Percentiles rank a stretch among this genome's conserved stretches.
Conservation (phyloP, 768 basidiomycete genomes). For the Sutorius australiensis region DNA sequence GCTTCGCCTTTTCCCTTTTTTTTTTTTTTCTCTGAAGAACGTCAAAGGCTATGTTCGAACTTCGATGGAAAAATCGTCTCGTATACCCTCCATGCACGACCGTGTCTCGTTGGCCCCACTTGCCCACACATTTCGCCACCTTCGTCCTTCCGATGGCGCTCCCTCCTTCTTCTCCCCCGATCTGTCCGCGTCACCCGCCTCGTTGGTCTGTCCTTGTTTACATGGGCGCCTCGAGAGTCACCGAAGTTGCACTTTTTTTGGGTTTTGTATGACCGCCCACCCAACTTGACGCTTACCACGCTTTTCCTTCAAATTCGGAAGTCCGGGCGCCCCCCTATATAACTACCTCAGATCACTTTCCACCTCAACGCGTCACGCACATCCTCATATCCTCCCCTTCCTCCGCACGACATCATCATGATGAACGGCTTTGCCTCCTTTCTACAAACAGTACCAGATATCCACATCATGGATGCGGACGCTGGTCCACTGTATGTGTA, state of each 20-base stretch:
- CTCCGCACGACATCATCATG: background rate
- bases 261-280: background rate
- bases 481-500: constrained; percentile 11
- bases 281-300: constrained; percentile 12
- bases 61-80: constrained; percentile 10
- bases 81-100: background rate
- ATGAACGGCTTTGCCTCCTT: constrained; percentile 11
- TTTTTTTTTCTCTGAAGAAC: background rate
- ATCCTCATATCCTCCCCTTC: background rate
- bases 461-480: constrained; percentile 14
- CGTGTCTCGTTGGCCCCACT: background rate
- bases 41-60: constrained; percentile 5
- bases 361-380: constrained; percentile 8
- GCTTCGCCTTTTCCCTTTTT: background rate
- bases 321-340: constrained; percentile 15
- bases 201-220: background rate
- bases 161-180: background rate
- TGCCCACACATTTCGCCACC: background rate
- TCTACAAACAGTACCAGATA: constrained; percentile 13
- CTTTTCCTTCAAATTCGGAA: constrained; percentile 4
- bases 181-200: constrained; percentile 1
- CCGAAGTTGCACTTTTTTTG: background rate
- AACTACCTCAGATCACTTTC: constrained; percentile 5
- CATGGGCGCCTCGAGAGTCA: constrained; percentile 10
- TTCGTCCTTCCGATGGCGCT: background rate